Evolutionary conservation across 1,284 basidiomycete species (phyloP).

Genomic region (Termitomyces sp.): DNA sequence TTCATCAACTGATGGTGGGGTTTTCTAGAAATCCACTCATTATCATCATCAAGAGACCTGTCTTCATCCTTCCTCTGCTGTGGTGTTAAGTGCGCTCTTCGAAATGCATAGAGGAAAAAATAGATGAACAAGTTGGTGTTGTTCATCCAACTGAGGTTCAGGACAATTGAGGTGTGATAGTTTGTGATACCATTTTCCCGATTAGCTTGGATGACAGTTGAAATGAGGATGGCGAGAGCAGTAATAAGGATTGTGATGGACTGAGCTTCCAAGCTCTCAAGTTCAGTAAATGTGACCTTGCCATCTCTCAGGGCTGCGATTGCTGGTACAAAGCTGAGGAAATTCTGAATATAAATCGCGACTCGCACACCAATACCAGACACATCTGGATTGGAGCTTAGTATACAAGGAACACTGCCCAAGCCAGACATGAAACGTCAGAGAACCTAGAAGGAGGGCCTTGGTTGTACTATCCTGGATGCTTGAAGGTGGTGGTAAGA

Average conservation of each 20-base stretch:
- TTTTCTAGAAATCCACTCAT: too few relatives aligned
- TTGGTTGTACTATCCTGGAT: too few relatives aligned
- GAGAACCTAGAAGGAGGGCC: too few relatives aligned
- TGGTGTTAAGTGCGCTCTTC: not conserved
- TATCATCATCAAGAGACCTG: too few relatives aligned
- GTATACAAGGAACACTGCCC: too few relatives aligned
- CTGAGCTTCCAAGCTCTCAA: slow-evolving; percentile 18
- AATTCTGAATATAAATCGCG: slow-evolving; percentile 23
- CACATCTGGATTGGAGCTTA: slow-evolving; percentile 21
- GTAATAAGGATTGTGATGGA: slow-evolving; percentile 21
- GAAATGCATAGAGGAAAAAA: slow-evolving; percentile 18
- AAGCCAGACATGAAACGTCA: too few relatives aligned
- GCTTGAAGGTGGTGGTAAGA: too few relatives aligned
- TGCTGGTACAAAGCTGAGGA: slow-evolving; percentile 21
- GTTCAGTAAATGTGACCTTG: slow-evolving; percentile 16
- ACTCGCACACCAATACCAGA: slow-evolving; percentile 26
- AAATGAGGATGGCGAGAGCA: slow-evolving; percentile 23
- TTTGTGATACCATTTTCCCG: slow-evolving; percentile 12
- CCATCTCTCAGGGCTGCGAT: slow-evolving; percentile 16
- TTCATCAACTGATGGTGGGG: too few relatives aligned
- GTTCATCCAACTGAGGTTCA: slow-evolving; percentile 27
- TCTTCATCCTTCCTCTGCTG: not conserved
- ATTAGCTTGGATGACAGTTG: slow-evolving; percentile 19
- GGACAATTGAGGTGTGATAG: slow-evolving; percentile 21
- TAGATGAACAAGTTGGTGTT: slow-evolving; percentile 24